Conservation (phyloP, 768 basidiomycete species). For the Mycena metata region DNA sequence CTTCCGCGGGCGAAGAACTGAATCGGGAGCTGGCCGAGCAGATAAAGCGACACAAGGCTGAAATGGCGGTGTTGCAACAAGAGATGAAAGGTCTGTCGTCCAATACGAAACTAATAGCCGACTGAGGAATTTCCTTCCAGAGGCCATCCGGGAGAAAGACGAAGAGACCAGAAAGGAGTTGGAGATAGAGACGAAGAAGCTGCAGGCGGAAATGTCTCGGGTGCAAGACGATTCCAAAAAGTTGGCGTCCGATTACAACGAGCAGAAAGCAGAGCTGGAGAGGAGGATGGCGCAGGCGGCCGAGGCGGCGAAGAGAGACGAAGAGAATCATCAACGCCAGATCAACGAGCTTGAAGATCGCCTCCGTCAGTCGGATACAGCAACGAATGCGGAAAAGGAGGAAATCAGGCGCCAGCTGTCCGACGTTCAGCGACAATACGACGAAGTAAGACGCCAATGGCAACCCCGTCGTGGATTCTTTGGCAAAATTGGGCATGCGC, state of each 20-base stretch:
- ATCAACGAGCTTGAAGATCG: slow-evolving; percentile 38
- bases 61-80: slow-evolving; percentile 59
- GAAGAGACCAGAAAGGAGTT: slow-evolving; percentile 62
- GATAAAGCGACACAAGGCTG: slow-evolving; percentile 60
- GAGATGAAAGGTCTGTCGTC: slow-evolving; percentile 56
- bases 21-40: slow-evolving; percentile 63
- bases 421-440: slow-evolving; percentile 25
- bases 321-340: slow-evolving; percentile 32
- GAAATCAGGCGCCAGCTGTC: slow-evolving; percentile 32
- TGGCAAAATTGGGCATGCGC: slow-evolving; percentile 38
- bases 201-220: slow-evolving; percentile 59
- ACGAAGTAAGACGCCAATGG: slow-evolving; percentile 8
- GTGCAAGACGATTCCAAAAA: slow-evolving; percentile 56
- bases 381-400: slow-evolving; percentile 32
- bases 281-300: slow-evolving; percentile 45
- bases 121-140: slow-evolving; percentile 19
- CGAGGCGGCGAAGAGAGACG: slow-evolving; percentile 35
- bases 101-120: not conserved
- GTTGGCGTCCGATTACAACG: slow-evolving; percentile 55
- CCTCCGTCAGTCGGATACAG: slow-evolving; percentile 17
- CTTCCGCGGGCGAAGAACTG: slow-evolving; percentile 67
- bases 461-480: slow-evolving; percentile 36
- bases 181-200: slow-evolving; percentile 57
- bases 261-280: slow-evolving; percentile 52
- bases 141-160: slow-evolving; percentile 59